Evolutionary conservation across 164 flowering plant species (phyloP), one percentile per base, ranked within the genome.

Genomic region (Amborella trichopoda): DNA sequence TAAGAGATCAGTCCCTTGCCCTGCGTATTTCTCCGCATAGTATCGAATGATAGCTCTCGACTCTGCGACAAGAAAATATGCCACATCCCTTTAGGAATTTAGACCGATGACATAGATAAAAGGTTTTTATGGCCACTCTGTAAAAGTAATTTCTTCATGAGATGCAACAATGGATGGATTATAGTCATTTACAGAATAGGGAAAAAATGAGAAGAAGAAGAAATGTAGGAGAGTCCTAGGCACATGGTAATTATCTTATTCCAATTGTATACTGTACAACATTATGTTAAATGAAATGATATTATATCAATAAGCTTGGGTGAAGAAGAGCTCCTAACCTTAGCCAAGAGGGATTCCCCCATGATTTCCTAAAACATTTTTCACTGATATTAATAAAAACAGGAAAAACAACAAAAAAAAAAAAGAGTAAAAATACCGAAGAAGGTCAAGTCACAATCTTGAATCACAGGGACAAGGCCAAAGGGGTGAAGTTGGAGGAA

Each of bases 401-500:
- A 8, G 14, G 9, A 14, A 9, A 30, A 14, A 30, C 9, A 30
- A 0, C 9, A 30, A 30, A 14, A 30, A 30, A 14, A 30, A 14
- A 8, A 37, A 19, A 22, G 9, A 17, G 4, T 28, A 33, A 9
- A 21, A 23, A 18, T 61, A 62, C 66, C 66, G 17, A 38, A 62
- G 3, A 62, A 52, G 13, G 43, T 46, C 4, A 50, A 32, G 23
- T 51, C 57, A 0, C 66, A 60, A 16, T 62, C 66, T 40, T 62
- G 49, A 10, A 62, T 52, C 22, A 27, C 66, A 26, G 66, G 66
- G 16, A 62, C 57, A 5, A 56, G 47, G 25, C 66, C 66, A 23
- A 62, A 62, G 0, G 66, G 66, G 53, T 62, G 66, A 16, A 26
- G 22, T 14, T 62, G 60, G 58, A 72, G 80, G 59, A 41, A 75